phyloP scores from a whole-genome alignment of 306 rosid genomes.

The Quercus ilex region DNA sequence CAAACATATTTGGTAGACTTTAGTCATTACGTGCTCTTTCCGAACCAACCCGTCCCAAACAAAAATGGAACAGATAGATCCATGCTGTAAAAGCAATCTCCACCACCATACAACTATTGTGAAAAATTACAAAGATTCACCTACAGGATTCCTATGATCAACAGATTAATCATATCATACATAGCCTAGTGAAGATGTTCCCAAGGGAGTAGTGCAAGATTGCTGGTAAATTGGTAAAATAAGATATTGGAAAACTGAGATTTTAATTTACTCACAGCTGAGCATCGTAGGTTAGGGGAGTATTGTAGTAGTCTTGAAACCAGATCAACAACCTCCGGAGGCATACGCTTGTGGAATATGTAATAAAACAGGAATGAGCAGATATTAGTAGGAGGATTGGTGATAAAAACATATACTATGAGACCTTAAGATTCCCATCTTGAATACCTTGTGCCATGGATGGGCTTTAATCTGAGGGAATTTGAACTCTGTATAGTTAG shows the following conservation, averaged over 20 bases:
- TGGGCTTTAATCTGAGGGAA: conserved; percentile 98
- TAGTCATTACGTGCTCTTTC: neutral
- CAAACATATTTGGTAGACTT: neutral
- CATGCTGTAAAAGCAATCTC: too few relatives aligned
- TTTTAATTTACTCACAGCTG: conserved; percentile 59
- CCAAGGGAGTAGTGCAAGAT: neutral
- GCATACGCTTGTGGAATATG: conserved; percentile 98
- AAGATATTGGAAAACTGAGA: neutral
- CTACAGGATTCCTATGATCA: neutral
- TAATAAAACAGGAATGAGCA: conserved; percentile 18
- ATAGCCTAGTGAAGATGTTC: neutral
- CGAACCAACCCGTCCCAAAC: too few relatives aligned
- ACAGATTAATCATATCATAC: neutral
- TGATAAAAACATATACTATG: neutral
- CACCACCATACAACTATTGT: neutral
- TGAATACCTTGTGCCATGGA: conserved; percentile 95
- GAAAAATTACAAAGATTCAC: neutral
- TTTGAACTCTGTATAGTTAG: conserved; percentile 93
- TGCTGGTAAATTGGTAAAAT: neutral
- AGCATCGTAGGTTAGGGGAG: conserved; percentile 90
- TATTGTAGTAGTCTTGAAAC: conserved; percentile 90
- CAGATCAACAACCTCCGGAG: conserved; percentile 96
- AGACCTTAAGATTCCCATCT: neutral
- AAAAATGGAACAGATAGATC: too few relatives aligned
- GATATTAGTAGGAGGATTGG: neutral